Evolutionary conservation across 495 filamentous ascomycete genomes (phyloP).

Genomic region (Pseudotulostoma volvatum): DNA sequence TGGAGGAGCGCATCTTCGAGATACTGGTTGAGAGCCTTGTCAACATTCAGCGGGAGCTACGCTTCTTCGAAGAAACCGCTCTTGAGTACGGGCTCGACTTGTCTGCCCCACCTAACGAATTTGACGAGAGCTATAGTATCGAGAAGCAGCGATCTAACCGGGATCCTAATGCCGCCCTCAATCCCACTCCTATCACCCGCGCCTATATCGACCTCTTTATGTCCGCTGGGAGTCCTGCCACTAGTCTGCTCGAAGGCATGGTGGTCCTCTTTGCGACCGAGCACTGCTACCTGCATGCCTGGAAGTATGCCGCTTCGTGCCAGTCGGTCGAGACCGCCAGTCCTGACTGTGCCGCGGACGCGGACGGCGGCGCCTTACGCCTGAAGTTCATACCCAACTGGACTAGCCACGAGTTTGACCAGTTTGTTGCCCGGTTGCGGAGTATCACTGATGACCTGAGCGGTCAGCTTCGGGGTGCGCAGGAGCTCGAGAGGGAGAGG

Average conservation of each 20-base stretch:
- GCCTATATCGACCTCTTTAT: slow-evolving; percentile 40
- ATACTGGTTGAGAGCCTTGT: slow-evolving; percentile 46
- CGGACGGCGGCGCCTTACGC: slow-evolving; percentile 45
- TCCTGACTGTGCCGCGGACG: slow-evolving; percentile 17
- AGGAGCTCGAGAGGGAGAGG: slow-evolving; percentile 17
- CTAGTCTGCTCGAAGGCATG: slow-evolving; percentile 44
- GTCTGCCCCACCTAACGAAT: slow-evolving; percentile 20
- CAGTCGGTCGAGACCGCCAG: slow-evolving; percentile 1
- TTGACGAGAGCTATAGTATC: slow-evolving; percentile 7
- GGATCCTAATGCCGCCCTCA: slow-evolving; percentile 8
- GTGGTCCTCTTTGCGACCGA: slow-evolving; percentile 64
- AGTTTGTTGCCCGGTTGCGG: slow-evolving; percentile 33
- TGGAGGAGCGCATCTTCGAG: slow-evolving; percentile 36
- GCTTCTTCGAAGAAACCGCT: slow-evolving; percentile 50
- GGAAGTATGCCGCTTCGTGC: slow-evolving; percentile 34
- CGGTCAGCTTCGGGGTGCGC: slow-evolving; percentile 21
- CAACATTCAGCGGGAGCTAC: slow-evolving; percentile 49
- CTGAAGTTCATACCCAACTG: slow-evolving; percentile 51
- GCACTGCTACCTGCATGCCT: slow-evolving; percentile 41
- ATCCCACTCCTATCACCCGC: slow-evolving; percentile 27
- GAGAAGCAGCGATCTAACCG: slow-evolving; percentile 6
- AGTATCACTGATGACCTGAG: slow-evolving; percentile 29
- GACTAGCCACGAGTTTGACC: slow-evolving; percentile 41
- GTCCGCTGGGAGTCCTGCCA: slow-evolving; percentile 28
- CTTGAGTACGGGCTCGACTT: slow-evolving; percentile 43